These are phyloP conservation scores for Lactarius sanguifluus DNA, from an alignment of 768 basidiomycete species.

Conservation along the genomic window DNA sequence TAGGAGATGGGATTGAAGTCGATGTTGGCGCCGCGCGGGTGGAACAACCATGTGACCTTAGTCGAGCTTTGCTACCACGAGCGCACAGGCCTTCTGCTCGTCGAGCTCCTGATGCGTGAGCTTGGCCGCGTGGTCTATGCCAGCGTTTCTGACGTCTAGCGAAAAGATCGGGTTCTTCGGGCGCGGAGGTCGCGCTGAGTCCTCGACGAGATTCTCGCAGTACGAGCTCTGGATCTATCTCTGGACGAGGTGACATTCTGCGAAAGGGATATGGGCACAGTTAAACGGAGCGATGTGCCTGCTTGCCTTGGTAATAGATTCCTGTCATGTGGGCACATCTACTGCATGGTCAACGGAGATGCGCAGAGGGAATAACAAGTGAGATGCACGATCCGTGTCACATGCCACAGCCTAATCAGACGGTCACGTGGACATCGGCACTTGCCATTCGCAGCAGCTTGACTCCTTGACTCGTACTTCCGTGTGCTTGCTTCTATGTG, in stretches of 20 bases:
- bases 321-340: constrained; percentile 92
- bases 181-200: constrained; percentile 57
- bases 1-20: constrained; percentile 94
- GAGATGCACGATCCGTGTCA: constrained; percentile 9
- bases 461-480: too few relatives aligned
- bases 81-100: constrained; percentile 61
- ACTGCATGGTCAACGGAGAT: constrained; percentile 20
- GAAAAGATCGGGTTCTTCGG: constrained; percentile 67
- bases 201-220: constrained; percentile 82
- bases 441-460: too few relatives aligned
- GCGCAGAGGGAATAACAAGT: constrained; percentile 22
- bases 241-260: constrained; percentile 72
- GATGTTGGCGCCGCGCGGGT: constrained; percentile 89
- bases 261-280: constrained; percentile 1
- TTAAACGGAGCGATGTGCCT: not conserved
- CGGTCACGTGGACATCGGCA: too few relatives aligned
- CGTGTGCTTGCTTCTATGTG: too few relatives aligned
- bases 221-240: constrained; percentile 78
- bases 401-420: too few relatives aligned
- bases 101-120: constrained; percentile 64
- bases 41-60: constrained; percentile 94
- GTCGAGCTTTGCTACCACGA: constrained; percentile 82
- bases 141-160: constrained; percentile 73
- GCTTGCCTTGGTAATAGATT: constrained; percentile 70
- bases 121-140: constrained; percentile 66